A percentile compares a stretch with the other conserved stretches of the same genome.
Evolutionary conservation across 179 eudicot species (phyloP).

Genomic region (Camellia oleifera): DNA sequence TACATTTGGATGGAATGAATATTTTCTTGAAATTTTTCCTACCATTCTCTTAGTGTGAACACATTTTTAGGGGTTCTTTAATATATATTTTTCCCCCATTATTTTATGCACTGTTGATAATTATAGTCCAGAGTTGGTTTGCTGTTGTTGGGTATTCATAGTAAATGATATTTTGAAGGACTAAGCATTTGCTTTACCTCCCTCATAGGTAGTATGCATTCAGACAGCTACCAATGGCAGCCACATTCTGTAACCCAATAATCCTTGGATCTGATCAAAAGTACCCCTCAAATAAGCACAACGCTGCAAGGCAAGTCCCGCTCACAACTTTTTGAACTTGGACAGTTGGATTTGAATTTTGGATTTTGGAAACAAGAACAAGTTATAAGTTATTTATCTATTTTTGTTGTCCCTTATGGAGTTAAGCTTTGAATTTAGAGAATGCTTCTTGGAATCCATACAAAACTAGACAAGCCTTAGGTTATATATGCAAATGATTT

Average conservation of each 20-base stretch:
- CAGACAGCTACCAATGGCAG: conserved; percentile 12
- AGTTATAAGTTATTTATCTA: neutral
- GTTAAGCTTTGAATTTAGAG: neutral
- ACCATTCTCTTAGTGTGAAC: neutral
- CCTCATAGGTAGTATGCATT: conserved; percentile 2
- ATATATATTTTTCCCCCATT: too few relatives aligned
- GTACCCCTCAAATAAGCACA: neutral
- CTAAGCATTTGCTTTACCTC: neutral
- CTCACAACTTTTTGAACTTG: neutral
- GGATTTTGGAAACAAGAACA: neutral
- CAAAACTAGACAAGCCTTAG: neutral
- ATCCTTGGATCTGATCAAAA: neutral
- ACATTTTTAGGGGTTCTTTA: neutral
- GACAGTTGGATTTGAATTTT: neutral
- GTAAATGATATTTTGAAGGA: neutral
- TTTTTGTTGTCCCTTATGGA: neutral
- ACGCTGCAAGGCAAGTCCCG: conserved; percentile 3
- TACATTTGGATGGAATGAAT: neutral
- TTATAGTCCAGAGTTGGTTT: neutral
- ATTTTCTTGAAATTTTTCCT: neutral
- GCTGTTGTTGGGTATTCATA: neutral
- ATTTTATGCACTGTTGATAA: neutral
- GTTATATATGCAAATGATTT: too few relatives aligned
- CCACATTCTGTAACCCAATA: conserved; percentile 9
- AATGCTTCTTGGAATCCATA: neutral